A percentile compares a stretch with the other conserved stretches of the same genome.
phyloP scores from a whole-genome alignment of 2,329 filamentous ascomycete genomes.

The Nigrospora osmanthi region DNA sequence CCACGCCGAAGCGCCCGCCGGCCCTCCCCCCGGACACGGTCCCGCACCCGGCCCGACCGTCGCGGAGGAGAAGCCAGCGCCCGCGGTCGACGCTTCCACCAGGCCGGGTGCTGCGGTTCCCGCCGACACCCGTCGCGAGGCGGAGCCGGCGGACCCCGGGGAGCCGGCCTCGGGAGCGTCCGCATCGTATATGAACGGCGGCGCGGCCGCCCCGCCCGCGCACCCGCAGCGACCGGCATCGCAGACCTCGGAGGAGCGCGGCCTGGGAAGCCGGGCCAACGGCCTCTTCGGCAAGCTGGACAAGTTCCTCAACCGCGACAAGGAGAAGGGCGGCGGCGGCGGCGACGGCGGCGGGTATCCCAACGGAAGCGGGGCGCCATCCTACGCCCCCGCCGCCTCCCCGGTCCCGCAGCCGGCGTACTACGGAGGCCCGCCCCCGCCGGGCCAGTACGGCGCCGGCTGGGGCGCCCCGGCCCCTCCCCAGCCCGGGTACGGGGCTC shows the following conservation, averaged over 20 bases:
- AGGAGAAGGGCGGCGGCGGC: constrained; percentile 18
- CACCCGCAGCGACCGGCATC: constrained; percentile 36
- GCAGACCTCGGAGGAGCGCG: constrained; percentile 12
- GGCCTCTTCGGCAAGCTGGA: constrained; percentile 30
- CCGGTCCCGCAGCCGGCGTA: constrained; percentile 16
- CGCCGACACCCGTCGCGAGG: constrained; percentile 34
- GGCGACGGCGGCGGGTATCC: constrained; percentile 18
- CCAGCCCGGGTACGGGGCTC: constrained; percentile 23
- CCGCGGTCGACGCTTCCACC: constrained; percentile 44
- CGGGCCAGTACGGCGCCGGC: background rate
- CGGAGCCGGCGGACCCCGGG: constrained; percentile 78
- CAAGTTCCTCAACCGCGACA: constrained; percentile 20
- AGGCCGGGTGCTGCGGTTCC: constrained; percentile 3
- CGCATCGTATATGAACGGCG: constrained; percentile 21
- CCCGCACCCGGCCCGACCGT: constrained; percentile 31
- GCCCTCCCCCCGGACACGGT: constrained; percentile 61
- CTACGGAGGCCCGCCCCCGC: constrained; percentile 16
- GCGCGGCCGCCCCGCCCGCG: constrained; percentile 14
- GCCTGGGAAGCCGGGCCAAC: constrained; percentile 18
- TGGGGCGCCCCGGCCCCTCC: constrained; percentile 20
- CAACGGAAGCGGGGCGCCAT: background rate
- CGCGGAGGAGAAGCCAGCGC: constrained; percentile 59
- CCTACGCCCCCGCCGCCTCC: constrained; percentile 4
- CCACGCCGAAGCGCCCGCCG: constrained; percentile 36
- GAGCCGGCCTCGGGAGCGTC: constrained; percentile 30